phyloP scores from a whole-genome alignment of 2,329 filamentous ascomycete genomes.

The Knufia petricola region DNA sequence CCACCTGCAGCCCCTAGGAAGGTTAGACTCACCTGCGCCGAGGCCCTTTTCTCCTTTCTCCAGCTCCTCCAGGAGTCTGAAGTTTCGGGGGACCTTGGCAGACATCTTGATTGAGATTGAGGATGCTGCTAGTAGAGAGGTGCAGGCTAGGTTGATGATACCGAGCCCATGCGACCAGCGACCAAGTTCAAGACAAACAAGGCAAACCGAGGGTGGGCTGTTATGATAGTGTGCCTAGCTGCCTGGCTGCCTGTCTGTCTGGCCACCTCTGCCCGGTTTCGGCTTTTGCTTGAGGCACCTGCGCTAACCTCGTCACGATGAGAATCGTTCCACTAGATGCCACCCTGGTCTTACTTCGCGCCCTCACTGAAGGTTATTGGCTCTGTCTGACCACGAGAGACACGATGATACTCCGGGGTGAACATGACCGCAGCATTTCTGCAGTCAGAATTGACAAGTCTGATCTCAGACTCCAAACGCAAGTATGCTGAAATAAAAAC shows the following conservation, averaged over 20 bases:
- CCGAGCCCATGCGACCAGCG: too few relatives aligned
- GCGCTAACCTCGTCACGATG: not conserved
- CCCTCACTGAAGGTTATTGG: not conserved
- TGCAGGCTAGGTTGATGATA: not conserved
- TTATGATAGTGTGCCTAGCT: not conserved
- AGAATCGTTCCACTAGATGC: not conserved
- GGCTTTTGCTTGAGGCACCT: not conserved
- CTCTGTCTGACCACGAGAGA: not conserved
- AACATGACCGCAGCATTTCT: slow-evolving; percentile 47
- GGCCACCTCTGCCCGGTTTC: too few relatives aligned
- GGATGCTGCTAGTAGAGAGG: not conserved
- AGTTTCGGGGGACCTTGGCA: slow-evolving; percentile 86
- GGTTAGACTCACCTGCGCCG: slow-evolving; percentile 64
- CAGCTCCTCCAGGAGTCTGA: slow-evolving; percentile 89
- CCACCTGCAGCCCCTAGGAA: slow-evolving; percentile 5
- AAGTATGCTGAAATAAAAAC: slow-evolving; percentile 85
- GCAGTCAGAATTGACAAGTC: slow-evolving; percentile 74
- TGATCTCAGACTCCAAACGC: slow-evolving; percentile 91
- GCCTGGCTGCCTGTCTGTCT: too few relatives aligned
- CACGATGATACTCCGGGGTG: slow-evolving; percentile 7
- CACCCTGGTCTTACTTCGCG: not conserved
- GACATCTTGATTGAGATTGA: slow-evolving; percentile 35
- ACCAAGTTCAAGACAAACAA: not conserved
- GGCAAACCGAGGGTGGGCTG: slow-evolving; percentile 9
- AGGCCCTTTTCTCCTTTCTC: slow-evolving; percentile 98